Evolutionary conservation across 768 basidiomycete species (phyloP).

Genomic region (Mycena maculata): DNA sequence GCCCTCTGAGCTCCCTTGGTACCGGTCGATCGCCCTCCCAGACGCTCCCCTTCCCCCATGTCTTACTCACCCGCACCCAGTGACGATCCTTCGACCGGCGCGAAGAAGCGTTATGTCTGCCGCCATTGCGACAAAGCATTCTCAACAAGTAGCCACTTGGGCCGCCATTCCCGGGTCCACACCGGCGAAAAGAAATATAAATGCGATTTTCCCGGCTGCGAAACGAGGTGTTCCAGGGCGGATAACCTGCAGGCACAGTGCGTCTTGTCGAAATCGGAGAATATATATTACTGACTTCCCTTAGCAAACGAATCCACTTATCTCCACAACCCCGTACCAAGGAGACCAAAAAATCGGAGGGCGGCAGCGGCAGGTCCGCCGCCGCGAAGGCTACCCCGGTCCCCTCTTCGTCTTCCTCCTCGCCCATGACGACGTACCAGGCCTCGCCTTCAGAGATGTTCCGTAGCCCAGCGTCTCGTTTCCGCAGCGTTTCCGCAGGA

Average conservation of each 20-base stretch:
- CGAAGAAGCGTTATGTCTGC: slow-evolving; percentile 53
- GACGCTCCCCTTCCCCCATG: slow-evolving; percentile 4
- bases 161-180: slow-evolving; percentile 71
- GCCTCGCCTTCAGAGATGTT: slow-evolving; percentile 12
- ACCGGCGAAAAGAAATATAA: slow-evolving; percentile 77
- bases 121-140: slow-evolving; percentile 65
- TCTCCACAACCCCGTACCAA: slow-evolving; percentile 7
- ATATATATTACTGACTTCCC: not conserved
- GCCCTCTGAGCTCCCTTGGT: not conserved
- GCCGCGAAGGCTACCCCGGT: not conserved
- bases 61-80: slow-evolving; percentile 1
- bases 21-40: not conserved
- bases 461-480: slow-evolving; percentile 2
- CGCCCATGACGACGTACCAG: not conserved
- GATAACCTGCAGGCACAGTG: slow-evolving; percentile 59
- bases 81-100: not conserved
- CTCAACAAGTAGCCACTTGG: slow-evolving; percentile 74
- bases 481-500: slow-evolving; percentile 8
- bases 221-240: slow-evolving; percentile 73
- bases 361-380: not conserved
- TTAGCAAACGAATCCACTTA: slow-evolving; percentile 17
- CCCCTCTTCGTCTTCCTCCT: slow-evolving; percentile 14
- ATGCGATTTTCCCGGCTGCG: slow-evolving; percentile 76
- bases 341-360: not conserved
- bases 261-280: not conserved